Conservation (phyloP, 176 grass and related monocot species). For the Aechmea fasciata region DNA sequence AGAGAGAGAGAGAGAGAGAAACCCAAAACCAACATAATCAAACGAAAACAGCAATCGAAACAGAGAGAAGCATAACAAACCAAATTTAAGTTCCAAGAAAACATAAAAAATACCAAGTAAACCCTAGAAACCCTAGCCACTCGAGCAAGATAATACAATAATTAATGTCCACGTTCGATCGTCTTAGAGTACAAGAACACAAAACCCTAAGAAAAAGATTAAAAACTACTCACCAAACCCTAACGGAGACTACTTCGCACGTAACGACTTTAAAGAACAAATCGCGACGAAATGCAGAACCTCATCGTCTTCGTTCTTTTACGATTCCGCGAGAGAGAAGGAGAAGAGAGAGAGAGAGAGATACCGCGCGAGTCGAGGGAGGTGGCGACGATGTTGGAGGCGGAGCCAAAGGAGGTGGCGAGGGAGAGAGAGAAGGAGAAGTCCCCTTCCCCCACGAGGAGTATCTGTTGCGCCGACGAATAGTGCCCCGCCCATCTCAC, state of each 20-base stretch:
- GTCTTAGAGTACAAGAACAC: no score
- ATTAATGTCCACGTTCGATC: no score
- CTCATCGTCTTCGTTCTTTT: no score
- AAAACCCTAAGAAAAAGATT: no score
- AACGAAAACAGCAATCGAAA: no score
- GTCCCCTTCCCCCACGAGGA: constrained; percentile 43
- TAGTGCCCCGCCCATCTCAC: constrained; percentile 39
- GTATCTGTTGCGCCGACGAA: constrained; percentile 33
- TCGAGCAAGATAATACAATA: background rate
- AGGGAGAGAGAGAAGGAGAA: constrained; percentile 54
- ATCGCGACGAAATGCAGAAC: background rate
- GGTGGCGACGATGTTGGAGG: constrained; percentile 41
- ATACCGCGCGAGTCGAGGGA: constrained; percentile 42
- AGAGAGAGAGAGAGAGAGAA: background rate
- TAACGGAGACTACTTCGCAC: background rate
- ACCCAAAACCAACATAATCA: background rate
- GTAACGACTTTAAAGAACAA: background rate
- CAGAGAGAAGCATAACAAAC: no score
- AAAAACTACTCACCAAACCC: no score
- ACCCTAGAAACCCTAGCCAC: background rate
- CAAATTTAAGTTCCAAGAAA: constrained; percentile 5
- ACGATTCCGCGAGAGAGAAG: background rate
- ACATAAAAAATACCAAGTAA: background rate
- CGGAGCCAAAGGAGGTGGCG: constrained; percentile 44
- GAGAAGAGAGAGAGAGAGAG: background rate